A percentile compares a stretch with the other conserved stretches of the same genome.
phyloP scores from a whole-genome alignment of 805 yeast species.

The Wickerhamia fluorescens region DNA sequence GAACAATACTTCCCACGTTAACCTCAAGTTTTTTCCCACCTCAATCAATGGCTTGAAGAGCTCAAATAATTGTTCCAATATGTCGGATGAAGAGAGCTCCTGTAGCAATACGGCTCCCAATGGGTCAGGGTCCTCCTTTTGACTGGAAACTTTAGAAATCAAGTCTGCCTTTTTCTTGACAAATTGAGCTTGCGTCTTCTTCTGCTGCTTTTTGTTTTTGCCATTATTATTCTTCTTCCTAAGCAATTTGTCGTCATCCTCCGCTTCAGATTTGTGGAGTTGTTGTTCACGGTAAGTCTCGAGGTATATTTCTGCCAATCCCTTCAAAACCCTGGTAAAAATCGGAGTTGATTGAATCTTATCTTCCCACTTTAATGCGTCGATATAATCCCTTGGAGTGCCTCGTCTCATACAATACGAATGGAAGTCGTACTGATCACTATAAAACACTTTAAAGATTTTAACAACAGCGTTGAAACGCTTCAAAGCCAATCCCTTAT shows the following conservation, averaged over 20 bases:
- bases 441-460: constrained; percentile 61
- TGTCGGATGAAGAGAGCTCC: constrained; percentile 23
- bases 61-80: constrained; percentile 39
- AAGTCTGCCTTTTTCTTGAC: constrained; percentile 50
- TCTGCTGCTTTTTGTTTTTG: constrained; percentile 41
- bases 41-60: constrained; percentile 35
- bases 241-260: constrained; percentile 8
- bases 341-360: constrained; percentile 60
- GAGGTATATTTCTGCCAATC: constrained; percentile 53
- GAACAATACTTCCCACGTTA: constrained; percentile 39
- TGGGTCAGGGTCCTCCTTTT: constrained; percentile 49
- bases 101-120: constrained; percentile 43
- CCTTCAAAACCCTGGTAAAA: constrained; percentile 61
- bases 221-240: constrained; percentile 8
- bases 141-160: constrained; percentile 37
- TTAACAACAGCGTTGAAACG: constrained; percentile 62
- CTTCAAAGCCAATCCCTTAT: constrained; percentile 71
- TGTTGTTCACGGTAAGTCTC: constrained; percentile 26
- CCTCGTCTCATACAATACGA: constrained; percentile 87
- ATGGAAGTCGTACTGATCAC: constrained; percentile 93
- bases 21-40: constrained; percentile 33
- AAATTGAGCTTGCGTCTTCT: constrained; percentile 46
- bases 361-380: constrained; percentile 80
- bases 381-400: constrained; percentile 76
- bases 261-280: constrained; percentile 15